These are phyloP conservation scores for Uronychia binucleata DNA, from an alignment of 73 alveolate genomes.

Conservation along the genomic window DNA sequence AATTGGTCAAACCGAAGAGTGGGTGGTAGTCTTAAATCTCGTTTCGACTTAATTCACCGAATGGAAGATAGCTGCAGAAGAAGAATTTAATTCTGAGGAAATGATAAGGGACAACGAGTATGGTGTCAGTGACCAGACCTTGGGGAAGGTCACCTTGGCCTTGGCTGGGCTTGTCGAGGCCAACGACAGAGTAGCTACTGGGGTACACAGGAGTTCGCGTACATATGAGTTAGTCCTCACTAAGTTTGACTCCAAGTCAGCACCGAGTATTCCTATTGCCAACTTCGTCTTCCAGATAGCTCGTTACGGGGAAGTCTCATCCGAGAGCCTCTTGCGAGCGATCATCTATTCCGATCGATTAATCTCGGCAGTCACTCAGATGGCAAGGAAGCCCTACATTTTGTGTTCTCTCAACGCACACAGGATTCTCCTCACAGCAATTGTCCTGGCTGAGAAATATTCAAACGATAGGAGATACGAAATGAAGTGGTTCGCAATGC, in stretches of 20 bases:
- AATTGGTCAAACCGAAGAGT: too few relatives aligned
- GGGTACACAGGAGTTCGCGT: neutral
- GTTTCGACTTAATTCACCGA: too few relatives aligned
- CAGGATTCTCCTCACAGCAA: neutral
- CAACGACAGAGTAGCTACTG: neutral
- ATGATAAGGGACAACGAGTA: neutral
- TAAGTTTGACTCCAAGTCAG: neutral
- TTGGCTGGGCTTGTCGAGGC: neutral
- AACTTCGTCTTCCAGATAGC: neutral
- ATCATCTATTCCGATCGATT: neutral
- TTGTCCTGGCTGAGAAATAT: neutral
- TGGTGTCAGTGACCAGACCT: neutral
- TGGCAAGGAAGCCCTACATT: neutral
- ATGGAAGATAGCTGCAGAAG: too few relatives aligned
- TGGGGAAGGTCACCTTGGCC: neutral
- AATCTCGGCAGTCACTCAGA: neutral
- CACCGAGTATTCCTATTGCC: neutral
- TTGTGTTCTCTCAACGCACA: neutral
- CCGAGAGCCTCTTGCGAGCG: neutral
- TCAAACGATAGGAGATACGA: neutral
- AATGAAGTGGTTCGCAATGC: neutral
- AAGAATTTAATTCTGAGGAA: neutral
- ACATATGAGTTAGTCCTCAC: neutral
- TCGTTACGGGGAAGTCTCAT: neutral
- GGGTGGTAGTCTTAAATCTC: too few relatives aligned